A percentile compares a stretch with the other conserved stretches of the same genome.
phyloP scores from a whole-genome alignment of 495 filamentous ascomycete species.

The Podospora fimiseda region DNA sequence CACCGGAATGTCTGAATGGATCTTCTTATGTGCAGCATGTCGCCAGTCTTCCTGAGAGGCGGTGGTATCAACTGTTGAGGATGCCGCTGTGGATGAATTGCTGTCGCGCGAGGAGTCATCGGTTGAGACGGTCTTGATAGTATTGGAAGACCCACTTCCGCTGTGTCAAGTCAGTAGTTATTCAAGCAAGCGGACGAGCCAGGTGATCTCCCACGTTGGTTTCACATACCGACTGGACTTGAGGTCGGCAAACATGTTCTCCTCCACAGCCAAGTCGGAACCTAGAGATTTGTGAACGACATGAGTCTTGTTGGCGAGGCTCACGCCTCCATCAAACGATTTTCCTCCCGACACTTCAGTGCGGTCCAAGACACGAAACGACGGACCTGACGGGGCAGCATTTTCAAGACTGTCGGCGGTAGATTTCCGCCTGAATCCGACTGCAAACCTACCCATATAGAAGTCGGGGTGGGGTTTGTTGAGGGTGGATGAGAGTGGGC shows the following conservation, averaged over 20 bases:
- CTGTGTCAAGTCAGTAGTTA: conserved; percentile 29
- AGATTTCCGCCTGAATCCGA: conserved; percentile 46
- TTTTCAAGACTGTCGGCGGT: conserved; percentile 44
- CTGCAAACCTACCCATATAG: conserved; percentile 51
- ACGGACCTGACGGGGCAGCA: conserved; percentile 36
- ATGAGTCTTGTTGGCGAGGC: conserved; percentile 25
- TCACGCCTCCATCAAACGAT: conserved; percentile 37
- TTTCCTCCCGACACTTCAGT: conserved; percentile 32
- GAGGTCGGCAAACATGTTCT: conserved; percentile 52
- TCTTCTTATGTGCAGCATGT: conserved; percentile 41
- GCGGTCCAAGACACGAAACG: conserved; percentile 45
- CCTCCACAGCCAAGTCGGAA: conserved; percentile 37
- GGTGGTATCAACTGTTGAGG: conserved; percentile 62
- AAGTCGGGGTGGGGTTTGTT: background rate
- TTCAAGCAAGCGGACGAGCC: background rate
- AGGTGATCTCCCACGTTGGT: background rate
- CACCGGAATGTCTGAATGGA: conserved; percentile 48
- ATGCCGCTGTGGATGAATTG: conserved; percentile 67
- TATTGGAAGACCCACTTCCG: conserved; percentile 60
- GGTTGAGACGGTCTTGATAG: conserved; percentile 52
- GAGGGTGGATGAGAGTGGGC: background rate
- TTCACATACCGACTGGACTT: conserved; percentile 48
- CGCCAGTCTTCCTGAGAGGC: conserved; percentile 50
- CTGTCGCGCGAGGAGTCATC: conserved; percentile 67
- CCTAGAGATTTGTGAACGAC: conserved; percentile 19